Evolutionary conservation across 306 rosid species (phyloP).

Genomic region (Cucumis melo): DNA sequence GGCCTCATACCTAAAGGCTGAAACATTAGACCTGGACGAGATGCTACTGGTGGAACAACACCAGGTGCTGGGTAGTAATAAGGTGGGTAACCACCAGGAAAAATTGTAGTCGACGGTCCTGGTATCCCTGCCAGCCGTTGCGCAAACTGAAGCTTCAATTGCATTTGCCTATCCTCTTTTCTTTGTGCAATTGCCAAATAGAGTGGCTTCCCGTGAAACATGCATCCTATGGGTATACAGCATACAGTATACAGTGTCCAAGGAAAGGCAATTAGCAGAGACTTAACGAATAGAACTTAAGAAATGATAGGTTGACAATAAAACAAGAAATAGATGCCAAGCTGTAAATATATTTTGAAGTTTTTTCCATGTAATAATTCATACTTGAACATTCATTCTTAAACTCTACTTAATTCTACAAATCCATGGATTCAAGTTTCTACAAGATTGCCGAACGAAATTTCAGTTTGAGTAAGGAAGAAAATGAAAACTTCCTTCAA

Average conservation of each 20-base stretch:
- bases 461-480: neutral
- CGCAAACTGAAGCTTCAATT: conserved; percentile 49
- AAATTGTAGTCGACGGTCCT: conserved; percentile 40
- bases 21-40: conserved; percentile 43
- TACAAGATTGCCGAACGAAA: neutral
- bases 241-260: neutral
- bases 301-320: neutral
- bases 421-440: neutral
- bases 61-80: conserved; percentile 50
- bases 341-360: neutral
- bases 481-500: neutral
- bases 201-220: conserved; percentile 74
- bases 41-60: conserved; percentile 44
- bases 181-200: conserved; percentile 80
- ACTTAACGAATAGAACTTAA: neutral
- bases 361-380: neutral
- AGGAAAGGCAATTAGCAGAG: neutral
- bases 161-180: conserved; percentile 76
- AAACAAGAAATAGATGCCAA: neutral
- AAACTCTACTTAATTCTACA: neutral
- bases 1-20: conserved; percentile 50
- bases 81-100: conserved; percentile 69
- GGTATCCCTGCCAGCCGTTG: conserved; percentile 42
- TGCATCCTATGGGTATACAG: conserved; percentile 27
- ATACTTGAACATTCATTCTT: neutral